Conservation (phyloP, 805 yeast species). For the Wickerhamiella cacticola region DNA sequence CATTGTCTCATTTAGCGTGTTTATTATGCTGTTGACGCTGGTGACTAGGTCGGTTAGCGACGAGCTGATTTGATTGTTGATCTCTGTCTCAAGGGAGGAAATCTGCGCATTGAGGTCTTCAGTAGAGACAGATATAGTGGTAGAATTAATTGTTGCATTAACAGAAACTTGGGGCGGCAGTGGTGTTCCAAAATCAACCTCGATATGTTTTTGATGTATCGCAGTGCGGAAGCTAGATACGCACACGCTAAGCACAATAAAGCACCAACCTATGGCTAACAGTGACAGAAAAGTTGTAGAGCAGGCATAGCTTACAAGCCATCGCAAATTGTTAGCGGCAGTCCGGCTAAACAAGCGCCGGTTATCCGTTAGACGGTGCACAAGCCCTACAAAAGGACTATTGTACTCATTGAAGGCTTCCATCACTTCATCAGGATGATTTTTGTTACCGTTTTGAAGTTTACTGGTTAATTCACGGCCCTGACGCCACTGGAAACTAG, state of each 20-base stretch:
- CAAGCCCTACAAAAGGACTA: neutral
- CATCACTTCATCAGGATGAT: neutral
- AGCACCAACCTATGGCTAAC: conserved; percentile 12
- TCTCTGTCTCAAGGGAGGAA: neutral
- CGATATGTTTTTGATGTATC: neutral
- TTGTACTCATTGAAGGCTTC: neutral
- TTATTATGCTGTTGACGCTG: conserved; percentile 4
- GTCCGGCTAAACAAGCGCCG: neutral
- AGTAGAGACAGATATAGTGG: conserved; percentile 2
- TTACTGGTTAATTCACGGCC: conserved; percentile 9
- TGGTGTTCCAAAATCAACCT: neutral
- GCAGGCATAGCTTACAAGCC: conserved; percentile 5
- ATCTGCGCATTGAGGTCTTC: neutral
- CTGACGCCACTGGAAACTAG: conserved; percentile 14
- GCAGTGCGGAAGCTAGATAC: neutral
- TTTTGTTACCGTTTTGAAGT: conserved; percentile 12
- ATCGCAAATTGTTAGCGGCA: conserved; percentile 8
- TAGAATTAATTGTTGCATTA: conserved; percentile 5
- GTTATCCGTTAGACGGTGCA: neutral
- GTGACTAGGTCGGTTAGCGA: conserved; percentile 6
- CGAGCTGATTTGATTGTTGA: conserved; percentile 4
- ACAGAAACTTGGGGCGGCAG: neutral
- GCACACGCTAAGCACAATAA: conserved; percentile 11
- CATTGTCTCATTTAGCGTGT: conserved; percentile 1
- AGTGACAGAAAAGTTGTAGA: neutral